Conservation (phyloP, 108 stramenopile species). For the Conticribra guillardii region DNA sequence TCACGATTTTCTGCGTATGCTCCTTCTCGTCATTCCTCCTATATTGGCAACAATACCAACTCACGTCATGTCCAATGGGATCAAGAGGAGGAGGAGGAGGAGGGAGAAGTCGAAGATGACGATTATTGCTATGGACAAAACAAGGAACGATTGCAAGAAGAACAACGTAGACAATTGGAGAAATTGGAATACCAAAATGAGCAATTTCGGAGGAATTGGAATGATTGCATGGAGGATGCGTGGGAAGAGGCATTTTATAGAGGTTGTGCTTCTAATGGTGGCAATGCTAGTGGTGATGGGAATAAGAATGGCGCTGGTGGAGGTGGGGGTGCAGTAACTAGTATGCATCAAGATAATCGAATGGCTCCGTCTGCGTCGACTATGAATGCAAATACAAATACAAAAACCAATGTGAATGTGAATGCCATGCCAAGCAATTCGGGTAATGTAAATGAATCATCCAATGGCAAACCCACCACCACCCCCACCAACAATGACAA, state of each 20-base stretch:
- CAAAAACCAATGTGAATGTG: neutral
- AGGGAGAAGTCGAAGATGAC: slow-evolving; percentile 60
- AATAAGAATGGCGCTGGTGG: too few species aligned
- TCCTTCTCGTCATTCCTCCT: slow-evolving; percentile 11
- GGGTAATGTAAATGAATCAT: too few species aligned
- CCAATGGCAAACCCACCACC: neutral
- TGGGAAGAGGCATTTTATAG: slow-evolving; percentile 46
- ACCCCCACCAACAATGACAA: neutral
- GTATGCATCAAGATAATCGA: too few species aligned
- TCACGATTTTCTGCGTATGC: slow-evolving; percentile 25
- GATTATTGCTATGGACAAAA: slow-evolving; percentile 25
- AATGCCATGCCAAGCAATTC: neutral
- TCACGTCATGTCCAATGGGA: slow-evolving; percentile 67
- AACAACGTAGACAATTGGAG: slow-evolving; percentile 40
- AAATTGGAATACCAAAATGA: slow-evolving; percentile 20
- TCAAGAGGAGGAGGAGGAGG: slow-evolving; percentile 59
- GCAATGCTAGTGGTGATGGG: neutral
- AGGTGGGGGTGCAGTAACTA: too few species aligned
- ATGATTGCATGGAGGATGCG: slow-evolving; percentile 18
- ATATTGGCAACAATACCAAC: slow-evolving; percentile 6
- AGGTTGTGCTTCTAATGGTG: neutral
- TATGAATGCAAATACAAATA: too few species aligned
- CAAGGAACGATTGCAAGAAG: slow-evolving; percentile 14
- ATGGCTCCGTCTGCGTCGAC: too few species aligned
- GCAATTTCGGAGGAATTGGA: slow-evolving; percentile 29